Evolutionary conservation across 2,329 filamentous ascomycete genomes (phyloP).

Genomic region (Colletotrichum simmondsii): DNA sequence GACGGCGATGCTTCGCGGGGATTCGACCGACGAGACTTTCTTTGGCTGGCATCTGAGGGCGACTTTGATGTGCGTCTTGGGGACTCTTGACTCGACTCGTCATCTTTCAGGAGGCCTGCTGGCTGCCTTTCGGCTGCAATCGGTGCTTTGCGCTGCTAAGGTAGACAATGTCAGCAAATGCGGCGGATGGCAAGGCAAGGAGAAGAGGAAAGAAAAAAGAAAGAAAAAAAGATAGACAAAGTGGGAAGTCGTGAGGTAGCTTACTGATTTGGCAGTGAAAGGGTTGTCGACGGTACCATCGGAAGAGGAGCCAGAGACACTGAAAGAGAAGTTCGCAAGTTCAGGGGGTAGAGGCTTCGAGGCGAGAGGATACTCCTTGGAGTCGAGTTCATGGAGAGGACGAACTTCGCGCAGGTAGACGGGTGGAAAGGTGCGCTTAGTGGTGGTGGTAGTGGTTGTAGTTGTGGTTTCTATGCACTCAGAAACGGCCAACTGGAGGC

Average conservation of each 20-base stretch:
- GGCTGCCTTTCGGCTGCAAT: slow-evolving; percentile 18
- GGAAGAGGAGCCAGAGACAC: slow-evolving; percentile 63
- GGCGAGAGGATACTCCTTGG: slow-evolving; percentile 91
- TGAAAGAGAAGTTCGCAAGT: slow-evolving; percentile 81
- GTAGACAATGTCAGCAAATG: slow-evolving; percentile 11
- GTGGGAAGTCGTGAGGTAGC: background rate
- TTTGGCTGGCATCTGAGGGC: slow-evolving; percentile 40
- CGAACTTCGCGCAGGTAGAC: slow-evolving; percentile 80
- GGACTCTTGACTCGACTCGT: slow-evolving; percentile 43
- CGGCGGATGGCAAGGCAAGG: background rate
- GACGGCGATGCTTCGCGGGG: slow-evolving; percentile 47
- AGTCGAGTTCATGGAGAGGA: slow-evolving; percentile 78
- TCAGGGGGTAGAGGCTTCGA: slow-evolving; percentile 83
- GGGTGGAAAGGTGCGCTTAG: slow-evolving; percentile 86
- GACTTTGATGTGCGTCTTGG: slow-evolving; percentile 40
- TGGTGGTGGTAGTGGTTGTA: slow-evolving; percentile 92
- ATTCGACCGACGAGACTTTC: slow-evolving; percentile 46
- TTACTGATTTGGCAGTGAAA: slow-evolving; percentile 27
- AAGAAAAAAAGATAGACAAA: background rate
- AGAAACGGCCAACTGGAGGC: slow-evolving; percentile 67
- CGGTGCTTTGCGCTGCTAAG: slow-evolving; percentile 23
- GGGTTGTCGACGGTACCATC: slow-evolving; percentile 16
- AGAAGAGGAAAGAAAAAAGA: background rate
- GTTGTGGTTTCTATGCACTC: slow-evolving; percentile 76
- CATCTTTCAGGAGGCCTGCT: slow-evolving; percentile 35